Evolutionary conservation across 2,329 filamentous ascomycete genomes (phyloP).

Genomic region (Pestalotiopsis fici): DNA sequence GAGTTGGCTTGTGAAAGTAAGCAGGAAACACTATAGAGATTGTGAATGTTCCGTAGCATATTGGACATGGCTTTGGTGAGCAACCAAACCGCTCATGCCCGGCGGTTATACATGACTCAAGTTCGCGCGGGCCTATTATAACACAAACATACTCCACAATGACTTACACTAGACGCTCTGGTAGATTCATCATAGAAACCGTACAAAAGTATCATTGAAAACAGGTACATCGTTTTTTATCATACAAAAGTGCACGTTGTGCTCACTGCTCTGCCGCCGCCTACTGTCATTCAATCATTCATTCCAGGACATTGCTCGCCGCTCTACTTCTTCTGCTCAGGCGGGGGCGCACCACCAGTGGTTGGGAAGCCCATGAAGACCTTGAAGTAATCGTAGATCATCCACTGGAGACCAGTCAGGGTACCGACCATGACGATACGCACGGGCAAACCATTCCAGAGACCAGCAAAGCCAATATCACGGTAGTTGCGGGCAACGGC

Average conservation of each 20-base stretch:
- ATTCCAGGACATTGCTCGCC: not conserved
- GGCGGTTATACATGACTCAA: no score
- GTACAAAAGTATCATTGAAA: not conserved
- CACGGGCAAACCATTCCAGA: slow-evolving; percentile 89
- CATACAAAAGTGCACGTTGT: not conserved
- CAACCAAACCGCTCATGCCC: no score
- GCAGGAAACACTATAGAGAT: no score
- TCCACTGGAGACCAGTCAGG: slow-evolving; percentile 85
- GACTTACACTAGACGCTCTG: no score
- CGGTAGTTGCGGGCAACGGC: slow-evolving; percentile 81
- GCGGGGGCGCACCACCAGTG: slow-evolving; percentile 66
- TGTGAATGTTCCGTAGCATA: no score
- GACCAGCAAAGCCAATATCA: slow-evolving; percentile 82
- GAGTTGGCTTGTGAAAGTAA: no score
- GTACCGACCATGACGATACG: slow-evolving; percentile 87
- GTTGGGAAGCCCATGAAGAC: slow-evolving; percentile 87
- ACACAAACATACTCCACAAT: no score
- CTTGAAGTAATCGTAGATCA: slow-evolving; percentile 93
- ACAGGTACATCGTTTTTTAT: not conserved
- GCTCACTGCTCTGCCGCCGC: not conserved
- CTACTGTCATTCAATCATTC: not conserved
- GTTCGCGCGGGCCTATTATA: no score
- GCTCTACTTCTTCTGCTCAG: slow-evolving; percentile 47
- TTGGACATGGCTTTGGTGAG: no score
- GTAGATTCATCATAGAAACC: not conserved